Evolutionary conservation across 306 rosid genomes (phyloP).

Genomic region (Citrullus amarus): DNA sequence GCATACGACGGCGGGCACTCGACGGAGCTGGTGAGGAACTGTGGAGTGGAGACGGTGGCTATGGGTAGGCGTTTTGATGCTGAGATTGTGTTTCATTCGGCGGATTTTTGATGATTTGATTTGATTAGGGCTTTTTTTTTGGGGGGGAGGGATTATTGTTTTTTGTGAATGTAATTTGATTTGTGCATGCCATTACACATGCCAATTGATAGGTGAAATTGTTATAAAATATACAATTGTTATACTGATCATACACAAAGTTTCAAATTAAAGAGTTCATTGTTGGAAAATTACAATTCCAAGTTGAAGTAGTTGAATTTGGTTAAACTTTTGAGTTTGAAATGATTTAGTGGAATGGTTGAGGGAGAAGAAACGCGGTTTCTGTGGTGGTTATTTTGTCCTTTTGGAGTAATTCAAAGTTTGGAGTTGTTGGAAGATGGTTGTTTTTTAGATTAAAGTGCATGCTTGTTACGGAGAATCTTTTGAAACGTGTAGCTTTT

Average conservation of each 20-base stretch:
- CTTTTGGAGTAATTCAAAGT: background rate
- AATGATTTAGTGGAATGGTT: background rate
- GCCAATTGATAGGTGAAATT: background rate
- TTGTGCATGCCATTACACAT: conserved; percentile 7
- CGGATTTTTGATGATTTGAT: conserved; percentile 6
- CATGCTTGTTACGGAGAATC: background rate
- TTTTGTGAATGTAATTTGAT: background rate
- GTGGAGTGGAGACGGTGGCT: background rate
- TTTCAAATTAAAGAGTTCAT: background rate
- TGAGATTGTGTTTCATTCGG: conserved; percentile 17
- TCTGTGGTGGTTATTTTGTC: background rate
- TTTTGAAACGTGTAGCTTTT: too few species aligned
- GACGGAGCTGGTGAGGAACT: background rate
- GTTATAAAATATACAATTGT: background rate
- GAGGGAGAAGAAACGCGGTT: background rate
- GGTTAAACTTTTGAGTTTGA: background rate
- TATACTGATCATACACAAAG: background rate
- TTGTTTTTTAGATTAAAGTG: background rate
- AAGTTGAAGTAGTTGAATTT: too few species aligned
- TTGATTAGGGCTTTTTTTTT: background rate
- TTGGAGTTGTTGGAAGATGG: background rate
- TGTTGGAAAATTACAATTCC: too few species aligned
- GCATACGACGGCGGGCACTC: background rate
- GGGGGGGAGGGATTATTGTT: background rate
- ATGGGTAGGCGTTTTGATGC: conserved; percentile 6